These are phyloP conservation scores for Annona cherimola DNA, from an alignment of 164 flowering plant species.

Conservation along the genomic window DNA sequence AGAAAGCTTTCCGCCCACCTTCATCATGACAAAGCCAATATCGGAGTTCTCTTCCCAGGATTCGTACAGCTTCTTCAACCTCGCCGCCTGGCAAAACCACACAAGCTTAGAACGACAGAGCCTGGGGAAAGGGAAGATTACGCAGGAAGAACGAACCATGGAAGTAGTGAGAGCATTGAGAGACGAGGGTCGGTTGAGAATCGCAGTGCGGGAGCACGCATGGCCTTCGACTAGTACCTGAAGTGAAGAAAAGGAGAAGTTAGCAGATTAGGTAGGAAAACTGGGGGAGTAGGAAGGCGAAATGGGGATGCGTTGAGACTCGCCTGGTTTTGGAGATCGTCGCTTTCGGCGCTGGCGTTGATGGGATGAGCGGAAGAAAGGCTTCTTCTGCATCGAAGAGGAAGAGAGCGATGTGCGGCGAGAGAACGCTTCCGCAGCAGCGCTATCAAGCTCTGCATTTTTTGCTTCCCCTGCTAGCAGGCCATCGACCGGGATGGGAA, in stretches of 20 bases:
- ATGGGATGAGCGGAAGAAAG: slow-evolving; percentile 44
- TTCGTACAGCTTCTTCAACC: slow-evolving; percentile 69
- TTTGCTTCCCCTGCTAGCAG: slow-evolving; percentile 5
- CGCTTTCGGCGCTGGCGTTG: slow-evolving; percentile 33
- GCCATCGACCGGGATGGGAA: no score
- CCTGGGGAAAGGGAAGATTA: background rate
- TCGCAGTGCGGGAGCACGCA: slow-evolving; percentile 66
- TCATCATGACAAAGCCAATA: slow-evolving; percentile 76
- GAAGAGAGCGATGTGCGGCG: slow-evolving; percentile 19
- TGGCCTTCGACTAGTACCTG: slow-evolving; percentile 87
- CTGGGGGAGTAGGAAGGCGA: background rate
- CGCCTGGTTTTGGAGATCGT: slow-evolving; percentile 49
- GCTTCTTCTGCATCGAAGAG: slow-evolving; percentile 19
- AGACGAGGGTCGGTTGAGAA: slow-evolving; percentile 68
- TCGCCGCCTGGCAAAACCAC: slow-evolving; percentile 39
- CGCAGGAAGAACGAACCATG: slow-evolving; percentile 42
- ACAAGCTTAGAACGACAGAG: background rate
- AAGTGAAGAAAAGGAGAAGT: slow-evolving; percentile 8
- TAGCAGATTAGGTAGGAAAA: background rate
- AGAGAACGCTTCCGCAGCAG: slow-evolving; percentile 24
- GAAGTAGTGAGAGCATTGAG: slow-evolving; percentile 73
- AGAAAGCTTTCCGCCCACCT: slow-evolving; percentile 25
- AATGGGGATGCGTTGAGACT: background rate
- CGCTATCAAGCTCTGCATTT: slow-evolving; percentile 41
- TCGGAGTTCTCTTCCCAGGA: slow-evolving; percentile 90